phyloP scores from a whole-genome alignment of 257 asterid species.

The Voacanga thouarsii region DNA sequence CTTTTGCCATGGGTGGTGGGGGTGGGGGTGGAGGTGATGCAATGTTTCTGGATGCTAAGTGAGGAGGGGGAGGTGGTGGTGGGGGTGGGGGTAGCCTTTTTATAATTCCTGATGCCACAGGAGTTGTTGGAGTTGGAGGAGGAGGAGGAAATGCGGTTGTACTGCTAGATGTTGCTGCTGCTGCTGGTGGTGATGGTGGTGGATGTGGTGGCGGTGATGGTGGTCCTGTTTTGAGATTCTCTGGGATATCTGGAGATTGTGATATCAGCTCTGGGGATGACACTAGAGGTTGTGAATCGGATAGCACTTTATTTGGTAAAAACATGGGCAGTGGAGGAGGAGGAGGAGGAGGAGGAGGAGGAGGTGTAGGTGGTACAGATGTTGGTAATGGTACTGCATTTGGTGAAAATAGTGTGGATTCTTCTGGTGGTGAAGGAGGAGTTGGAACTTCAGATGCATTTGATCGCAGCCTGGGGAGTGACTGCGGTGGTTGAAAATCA shows the following conservation, averaged over 20 bases:
- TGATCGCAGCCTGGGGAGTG: constrained; percentile 28
- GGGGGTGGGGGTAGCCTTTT: constrained; percentile 23
- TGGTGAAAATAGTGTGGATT: not conserved
- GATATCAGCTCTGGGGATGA: not conserved
- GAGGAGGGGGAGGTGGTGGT: constrained; percentile 27
- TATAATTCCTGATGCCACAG: not conserved
- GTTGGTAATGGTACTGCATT: constrained; percentile 5
- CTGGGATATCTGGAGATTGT: constrained; percentile 4
- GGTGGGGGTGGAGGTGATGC: constrained; percentile 26
- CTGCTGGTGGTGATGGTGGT: constrained; percentile 26
- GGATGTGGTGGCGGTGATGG: constrained; percentile 30
- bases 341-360: constrained; percentile 12
- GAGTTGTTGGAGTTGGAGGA: constrained; percentile 25
- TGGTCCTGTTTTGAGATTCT: constrained; percentile 10
- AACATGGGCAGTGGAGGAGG: constrained; percentile 17
- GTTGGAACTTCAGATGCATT: constrained; percentile 12
- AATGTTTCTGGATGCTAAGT: not conserved
- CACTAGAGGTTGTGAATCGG: constrained; percentile 2
- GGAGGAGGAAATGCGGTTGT: constrained; percentile 11
- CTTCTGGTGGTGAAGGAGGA: constrained; percentile 13
- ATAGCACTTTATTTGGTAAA: not conserved
- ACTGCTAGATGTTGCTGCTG: constrained; percentile 12
- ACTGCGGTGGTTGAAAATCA: constrained; percentile 29
- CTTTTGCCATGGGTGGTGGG: constrained; percentile 25
- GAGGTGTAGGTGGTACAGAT: constrained; percentile 18